phyloP scores from a whole-genome alignment of 2,329 filamentous ascomycete species.

The Aspergillus eucalypticola region DNA sequence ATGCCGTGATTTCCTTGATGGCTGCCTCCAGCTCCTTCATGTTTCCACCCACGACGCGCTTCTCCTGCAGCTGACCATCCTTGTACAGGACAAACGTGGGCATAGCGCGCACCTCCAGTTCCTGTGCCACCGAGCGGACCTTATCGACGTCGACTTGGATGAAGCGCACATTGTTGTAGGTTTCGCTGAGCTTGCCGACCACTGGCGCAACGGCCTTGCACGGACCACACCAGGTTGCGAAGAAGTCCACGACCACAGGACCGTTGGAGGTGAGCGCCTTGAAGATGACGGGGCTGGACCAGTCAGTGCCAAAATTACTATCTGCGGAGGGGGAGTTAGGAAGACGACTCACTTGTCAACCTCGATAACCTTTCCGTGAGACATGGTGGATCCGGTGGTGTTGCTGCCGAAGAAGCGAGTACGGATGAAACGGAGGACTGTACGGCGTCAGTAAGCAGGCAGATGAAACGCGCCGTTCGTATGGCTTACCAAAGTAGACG shows the following conservation, averaged over 20 bases:
- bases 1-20: conserved; percentile 26
- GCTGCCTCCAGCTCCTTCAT: conserved; percentile 29
- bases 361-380: conserved; percentile 39
- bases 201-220: conserved; percentile 57
- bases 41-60: conserved; percentile 32
- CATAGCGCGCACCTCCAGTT: conserved; percentile 53
- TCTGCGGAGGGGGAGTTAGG: not conserved
- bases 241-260: conserved; percentile 57
- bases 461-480: too few relatives aligned
- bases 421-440: conserved; percentile 20
- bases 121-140: conserved; percentile 51
- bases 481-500: not conserved
- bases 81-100: conserved; percentile 45
- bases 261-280: conserved; percentile 50
- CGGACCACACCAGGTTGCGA: conserved; percentile 59
- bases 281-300: conserved; percentile 59
- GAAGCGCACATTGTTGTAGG: conserved; percentile 53
- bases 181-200: conserved; percentile 53
- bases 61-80: conserved; percentile 36
- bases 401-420: conserved; percentile 14
- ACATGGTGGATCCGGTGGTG: conserved; percentile 24
- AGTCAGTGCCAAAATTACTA: not conserved
- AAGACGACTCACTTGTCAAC: conserved; percentile 35
- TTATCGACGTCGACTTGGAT: conserved; percentile 59
- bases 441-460: not conserved